A percentile compares a stretch with the other conserved stretches of the same genome.
phyloP scores from a whole-genome alignment of 2,329 filamentous ascomycete genomes.

The Alternaria angustiovoidea region DNA sequence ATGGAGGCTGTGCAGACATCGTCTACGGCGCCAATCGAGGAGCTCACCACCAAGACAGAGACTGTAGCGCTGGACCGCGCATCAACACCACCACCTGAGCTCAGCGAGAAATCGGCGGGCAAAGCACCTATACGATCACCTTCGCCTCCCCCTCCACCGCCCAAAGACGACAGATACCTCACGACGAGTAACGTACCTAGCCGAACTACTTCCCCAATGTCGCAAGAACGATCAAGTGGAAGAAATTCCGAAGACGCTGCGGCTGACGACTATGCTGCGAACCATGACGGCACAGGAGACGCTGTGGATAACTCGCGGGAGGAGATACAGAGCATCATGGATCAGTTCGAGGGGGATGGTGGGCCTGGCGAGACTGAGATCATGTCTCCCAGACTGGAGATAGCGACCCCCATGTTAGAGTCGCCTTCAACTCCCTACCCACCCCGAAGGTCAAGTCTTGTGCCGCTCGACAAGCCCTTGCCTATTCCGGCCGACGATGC shows the following conservation, averaged over 20 bases:
- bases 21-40: slow-evolving; percentile 22
- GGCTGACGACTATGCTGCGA: slow-evolving; percentile 60
- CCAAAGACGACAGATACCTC: slow-evolving; percentile 62
- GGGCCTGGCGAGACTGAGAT: slow-evolving; percentile 81
- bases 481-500: slow-evolving; percentile 36
- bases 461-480: slow-evolving; percentile 65
- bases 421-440: slow-evolving; percentile 71
- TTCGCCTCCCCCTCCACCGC: slow-evolving; percentile 58
- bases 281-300: slow-evolving; percentile 46
- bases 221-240: slow-evolving; percentile 49
- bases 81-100: slow-evolving; percentile 32
- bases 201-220: slow-evolving; percentile 42
- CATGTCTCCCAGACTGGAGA: slow-evolving; percentile 87
- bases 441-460: slow-evolving; percentile 85
- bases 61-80: slow-evolving; percentile 18
- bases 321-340: slow-evolving; percentile 98
- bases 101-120: slow-evolving; percentile 33
- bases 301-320: slow-evolving; percentile 69
- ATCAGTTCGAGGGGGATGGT: slow-evolving; percentile 82
- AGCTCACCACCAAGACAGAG: slow-evolving; percentile 31
- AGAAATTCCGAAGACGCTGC: slow-evolving; percentile 50
- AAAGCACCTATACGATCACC: slow-evolving; percentile 45
- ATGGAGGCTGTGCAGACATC: slow-evolving; percentile 10
- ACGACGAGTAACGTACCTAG: slow-evolving; percentile 54
- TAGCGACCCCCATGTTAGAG: slow-evolving; percentile 80